phyloP scores from a whole-genome alignment of 768 basidiomycete species.

The Collybia sp. region DNA sequence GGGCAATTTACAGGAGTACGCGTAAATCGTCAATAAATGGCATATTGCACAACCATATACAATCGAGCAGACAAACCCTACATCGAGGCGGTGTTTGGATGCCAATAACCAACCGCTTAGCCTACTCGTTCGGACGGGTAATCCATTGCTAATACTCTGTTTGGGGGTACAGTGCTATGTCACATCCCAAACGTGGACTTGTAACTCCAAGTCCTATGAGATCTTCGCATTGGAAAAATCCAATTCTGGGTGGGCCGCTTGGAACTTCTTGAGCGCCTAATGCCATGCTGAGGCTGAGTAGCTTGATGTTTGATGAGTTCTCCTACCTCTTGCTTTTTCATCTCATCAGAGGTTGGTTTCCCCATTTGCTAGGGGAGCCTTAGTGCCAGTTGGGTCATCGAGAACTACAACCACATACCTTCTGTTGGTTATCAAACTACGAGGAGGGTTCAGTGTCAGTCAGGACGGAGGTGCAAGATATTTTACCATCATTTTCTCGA shows the following conservation, averaged over 20 bases:
- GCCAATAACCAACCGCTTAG: too few species aligned
- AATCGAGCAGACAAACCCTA: too few species aligned
- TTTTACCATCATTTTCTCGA: constrained; percentile 99
- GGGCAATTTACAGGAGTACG: too few species aligned
- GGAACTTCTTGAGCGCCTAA: constrained; percentile 85
- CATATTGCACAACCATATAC: too few species aligned
- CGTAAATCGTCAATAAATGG: too few species aligned
- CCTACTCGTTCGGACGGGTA: too few species aligned
- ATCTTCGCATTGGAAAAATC: constrained; percentile 94
- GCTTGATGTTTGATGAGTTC: neutral
- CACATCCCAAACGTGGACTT: too few species aligned
- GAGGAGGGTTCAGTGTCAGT: constrained; percentile 1
- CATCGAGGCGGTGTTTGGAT: too few species aligned
- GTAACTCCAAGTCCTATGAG: constrained; percentile 34
- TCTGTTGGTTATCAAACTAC: constrained; percentile 78
- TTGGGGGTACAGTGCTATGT: too few species aligned
- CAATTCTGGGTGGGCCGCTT: constrained; percentile 86
- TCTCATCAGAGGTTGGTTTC: constrained; percentile 91
- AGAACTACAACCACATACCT: constrained; percentile 30
- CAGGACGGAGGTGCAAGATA: constrained; percentile 15
- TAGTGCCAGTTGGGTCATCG: neutral
- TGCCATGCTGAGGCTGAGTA: constrained; percentile 4
- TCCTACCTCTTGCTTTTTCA: constrained; percentile 85
- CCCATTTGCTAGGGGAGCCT: constrained; percentile 71
- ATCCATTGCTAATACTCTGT: too few species aligned